Percentiles rank a stretch among this genome's conserved stretches.
These are phyloP conservation scores for Kuraishia piskuri DNA, from an alignment of 805 yeast genomes.

Conservation along the genomic window DNA sequence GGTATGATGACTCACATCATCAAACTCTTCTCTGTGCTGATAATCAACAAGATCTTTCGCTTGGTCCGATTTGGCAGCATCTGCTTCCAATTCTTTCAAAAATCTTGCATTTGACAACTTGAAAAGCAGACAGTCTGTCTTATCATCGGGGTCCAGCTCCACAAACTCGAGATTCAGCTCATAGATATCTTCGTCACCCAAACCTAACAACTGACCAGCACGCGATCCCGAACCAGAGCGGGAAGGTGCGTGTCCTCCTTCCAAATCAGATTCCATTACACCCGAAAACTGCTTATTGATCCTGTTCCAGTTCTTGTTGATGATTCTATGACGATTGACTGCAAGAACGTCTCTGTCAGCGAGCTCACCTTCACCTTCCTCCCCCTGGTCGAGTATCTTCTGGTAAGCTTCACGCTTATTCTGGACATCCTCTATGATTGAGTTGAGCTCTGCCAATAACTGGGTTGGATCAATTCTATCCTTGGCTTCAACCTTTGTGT, in stretches of 20 bases:
- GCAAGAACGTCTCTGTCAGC: conserved; percentile 12
- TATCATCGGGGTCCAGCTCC: conserved; percentile 8
- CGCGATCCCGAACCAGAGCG: not conserved
- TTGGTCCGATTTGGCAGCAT: conserved; percentile 3
- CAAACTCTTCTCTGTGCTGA: conserved; percentile 14
- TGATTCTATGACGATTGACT: conserved; percentile 13
- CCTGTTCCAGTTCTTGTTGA: conserved; percentile 34
- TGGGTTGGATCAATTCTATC: conserved; percentile 21
- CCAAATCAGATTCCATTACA: conserved; percentile 15
- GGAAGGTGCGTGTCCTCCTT: conserved; percentile 1
- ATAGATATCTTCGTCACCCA: conserved; percentile 29
- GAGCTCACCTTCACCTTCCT: conserved; percentile 3
- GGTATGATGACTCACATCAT: conserved; percentile 7
- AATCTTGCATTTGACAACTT: conserved; percentile 8
- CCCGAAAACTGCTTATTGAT: conserved; percentile 23
- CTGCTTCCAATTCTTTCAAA: conserved; percentile 8
- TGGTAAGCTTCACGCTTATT: conserved; percentile 30
- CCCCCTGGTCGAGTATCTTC: conserved; percentile 17
- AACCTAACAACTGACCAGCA: conserved; percentile 20
- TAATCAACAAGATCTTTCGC: conserved; percentile 11
- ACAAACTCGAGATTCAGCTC: conserved; percentile 31
- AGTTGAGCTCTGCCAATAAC: conserved; percentile 30
- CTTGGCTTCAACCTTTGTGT: not conserved
- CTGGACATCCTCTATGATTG: conserved; percentile 27
- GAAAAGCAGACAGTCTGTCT: conserved; percentile 6